These are phyloP conservation scores for Aspergillus puulaauensis DNA, from an alignment of 2,329 filamentous ascomycete genomes.

Conservation along the genomic window DNA sequence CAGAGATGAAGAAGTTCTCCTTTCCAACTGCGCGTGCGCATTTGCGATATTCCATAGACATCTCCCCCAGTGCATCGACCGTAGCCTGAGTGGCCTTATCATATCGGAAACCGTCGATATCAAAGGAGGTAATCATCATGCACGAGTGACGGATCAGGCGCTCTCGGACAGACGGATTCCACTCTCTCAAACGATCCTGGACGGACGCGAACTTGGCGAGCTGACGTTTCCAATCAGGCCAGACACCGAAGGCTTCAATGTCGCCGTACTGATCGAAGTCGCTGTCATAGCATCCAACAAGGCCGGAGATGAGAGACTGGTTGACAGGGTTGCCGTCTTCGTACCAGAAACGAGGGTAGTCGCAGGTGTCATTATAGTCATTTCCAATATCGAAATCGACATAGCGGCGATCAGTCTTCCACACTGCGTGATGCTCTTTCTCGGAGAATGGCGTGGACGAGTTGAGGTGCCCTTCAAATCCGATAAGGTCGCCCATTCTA, in stretches of 20 bases:
- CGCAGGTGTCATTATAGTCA: conserved; percentile 53
- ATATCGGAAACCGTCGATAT: conserved; percentile 66
- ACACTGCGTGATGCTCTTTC: conserved; percentile 57
- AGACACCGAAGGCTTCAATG: conserved; percentile 63
- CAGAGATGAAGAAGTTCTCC: conserved; percentile 63
- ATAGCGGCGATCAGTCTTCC: conserved; percentile 57
- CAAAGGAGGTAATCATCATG: conserved; percentile 61
- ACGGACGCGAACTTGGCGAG: conserved; percentile 66
- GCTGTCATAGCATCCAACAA: conserved; percentile 60
- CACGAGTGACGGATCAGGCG: conserved; percentile 63
- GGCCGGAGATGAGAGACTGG: conserved; percentile 45
- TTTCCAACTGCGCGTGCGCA: conserved; percentile 60
- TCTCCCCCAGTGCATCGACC: conserved; percentile 60
- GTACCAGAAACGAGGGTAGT: conserved; percentile 63
- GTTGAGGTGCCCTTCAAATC: conserved; percentile 62
- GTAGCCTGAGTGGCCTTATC: conserved; percentile 67
- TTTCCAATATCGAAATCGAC: conserved; percentile 59
- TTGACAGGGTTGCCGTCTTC: conserved; percentile 55
- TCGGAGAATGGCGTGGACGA: conserved; percentile 53
- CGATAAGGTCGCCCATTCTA: conserved; percentile 59
- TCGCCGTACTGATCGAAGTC: conserved; percentile 68
- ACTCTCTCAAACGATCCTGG: conserved; percentile 66
- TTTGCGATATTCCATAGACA: conserved; percentile 56
- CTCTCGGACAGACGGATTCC: conserved; percentile 57
- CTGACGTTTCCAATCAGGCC: conserved; percentile 63